These are phyloP conservation scores for Stemphylium beticola DNA, from an alignment of 2,329 filamentous ascomycete species.

Conservation along the genomic window DNA sequence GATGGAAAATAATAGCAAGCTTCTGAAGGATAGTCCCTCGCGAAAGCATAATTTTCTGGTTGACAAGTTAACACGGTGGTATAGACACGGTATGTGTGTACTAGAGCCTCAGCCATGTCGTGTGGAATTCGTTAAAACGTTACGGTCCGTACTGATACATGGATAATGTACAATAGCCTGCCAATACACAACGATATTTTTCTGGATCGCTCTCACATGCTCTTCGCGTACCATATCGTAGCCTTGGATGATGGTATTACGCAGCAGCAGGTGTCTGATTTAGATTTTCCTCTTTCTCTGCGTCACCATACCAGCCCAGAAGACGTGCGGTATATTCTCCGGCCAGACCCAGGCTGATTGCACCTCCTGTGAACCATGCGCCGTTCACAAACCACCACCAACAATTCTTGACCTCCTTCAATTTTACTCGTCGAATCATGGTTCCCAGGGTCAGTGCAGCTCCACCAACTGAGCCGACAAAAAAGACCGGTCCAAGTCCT, in stretches of 20 bases:
- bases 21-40: too few species aligned
- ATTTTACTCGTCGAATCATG: slow-evolving; percentile 65
- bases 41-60: too few species aligned
- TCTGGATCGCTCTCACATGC: too few species aligned
- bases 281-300: slow-evolving; percentile 12
- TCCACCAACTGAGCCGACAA: slow-evolving; percentile 63
- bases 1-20: too few species aligned
- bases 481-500: slow-evolving; percentile 65
- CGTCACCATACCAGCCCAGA: slow-evolving; percentile 31
- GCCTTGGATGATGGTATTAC: neutral
- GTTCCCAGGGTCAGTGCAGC: slow-evolving; percentile 60
- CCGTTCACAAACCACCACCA: slow-evolving; percentile 71
- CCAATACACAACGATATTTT: too few species aligned
- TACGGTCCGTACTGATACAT: too few species aligned
- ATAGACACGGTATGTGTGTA: too few species aligned
- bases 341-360: slow-evolving; percentile 61
- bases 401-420: slow-evolving; percentile 64
- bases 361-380: slow-evolving; percentile 66
- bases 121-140: too few species aligned
- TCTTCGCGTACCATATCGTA: neutral
- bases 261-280: neutral
- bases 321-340: slow-evolving; percentile 58
- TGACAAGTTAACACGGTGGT: too few species aligned
- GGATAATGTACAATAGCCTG: too few species aligned
- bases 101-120: too few species aligned